Conservation (phyloP, 2,329 filamentous ascomycete genomes). For the Xylariaceae sp. region DNA sequence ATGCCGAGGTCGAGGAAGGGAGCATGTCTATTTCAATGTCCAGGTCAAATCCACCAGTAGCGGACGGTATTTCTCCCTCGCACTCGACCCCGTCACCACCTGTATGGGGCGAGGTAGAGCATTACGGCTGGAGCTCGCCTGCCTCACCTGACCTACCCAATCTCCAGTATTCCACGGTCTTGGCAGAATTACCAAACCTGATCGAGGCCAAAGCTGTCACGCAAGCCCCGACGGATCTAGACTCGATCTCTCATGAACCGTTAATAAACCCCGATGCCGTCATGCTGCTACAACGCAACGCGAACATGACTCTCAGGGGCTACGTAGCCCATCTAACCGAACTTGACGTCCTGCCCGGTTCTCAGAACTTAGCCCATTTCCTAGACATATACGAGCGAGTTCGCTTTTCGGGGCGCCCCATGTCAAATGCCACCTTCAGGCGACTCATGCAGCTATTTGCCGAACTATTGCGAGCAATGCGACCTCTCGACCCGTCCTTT, state of each 20-base stretch:
- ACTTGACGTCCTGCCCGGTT: conserved; percentile 55
- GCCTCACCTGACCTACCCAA: conserved; percentile 68
- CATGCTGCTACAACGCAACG: conserved; percentile 64
- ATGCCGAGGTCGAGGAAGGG: conserved; percentile 13
- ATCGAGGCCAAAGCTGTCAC: conserved; percentile 93
- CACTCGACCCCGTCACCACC: conserved; percentile 47
- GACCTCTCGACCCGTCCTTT: conserved; percentile 52
- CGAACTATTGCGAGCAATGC: conserved; percentile 73
- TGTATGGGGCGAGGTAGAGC: conserved; percentile 78
- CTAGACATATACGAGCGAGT: conserved; percentile 75
- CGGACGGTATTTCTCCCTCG: conserved; percentile 37
- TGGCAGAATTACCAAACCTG: conserved; percentile 79
- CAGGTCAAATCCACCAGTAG: conserved; percentile 36
- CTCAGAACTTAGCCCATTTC: conserved; percentile 54
- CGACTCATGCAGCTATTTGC: conserved; percentile 81
- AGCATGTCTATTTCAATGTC: conserved; percentile 26
- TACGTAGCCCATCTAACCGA: conserved; percentile 70
- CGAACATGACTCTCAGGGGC: conserved; percentile 69
- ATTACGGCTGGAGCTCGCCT: conserved; percentile 85
- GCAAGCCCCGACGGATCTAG: conserved; percentile 59
- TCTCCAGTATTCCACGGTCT: conserved; percentile 77
- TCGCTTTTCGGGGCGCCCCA: conserved; percentile 68
- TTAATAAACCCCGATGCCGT: conserved; percentile 64
- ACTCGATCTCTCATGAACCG: conserved; percentile 37
- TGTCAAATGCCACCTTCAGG: conserved; percentile 69